Conservation (phyloP, 345 rosid species). For the Litchi chinensis region DNA sequence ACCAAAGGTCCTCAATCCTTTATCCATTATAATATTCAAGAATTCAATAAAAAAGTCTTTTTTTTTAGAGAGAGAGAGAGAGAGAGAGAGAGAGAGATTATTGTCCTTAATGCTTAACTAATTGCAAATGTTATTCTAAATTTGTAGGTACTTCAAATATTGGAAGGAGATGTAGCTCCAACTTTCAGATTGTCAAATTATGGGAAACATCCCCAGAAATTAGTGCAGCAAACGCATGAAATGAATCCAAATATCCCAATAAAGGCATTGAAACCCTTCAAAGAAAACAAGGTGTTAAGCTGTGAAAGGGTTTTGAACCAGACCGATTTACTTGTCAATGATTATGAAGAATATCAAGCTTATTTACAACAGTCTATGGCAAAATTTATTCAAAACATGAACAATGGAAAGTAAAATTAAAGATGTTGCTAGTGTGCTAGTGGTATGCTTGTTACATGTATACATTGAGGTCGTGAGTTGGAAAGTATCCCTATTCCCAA, state of each 20-base stretch:
- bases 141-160: constrained; percentile 39
- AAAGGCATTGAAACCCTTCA: not conserved
- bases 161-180: constrained; percentile 38
- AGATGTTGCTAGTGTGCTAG: no score
- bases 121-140: not conserved
- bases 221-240: not conserved
- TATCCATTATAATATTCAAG: no score
- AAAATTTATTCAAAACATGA: constrained; percentile 23
- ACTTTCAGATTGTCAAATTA: not conserved
- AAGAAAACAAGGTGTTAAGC: not conserved
- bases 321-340: constrained; percentile 2
- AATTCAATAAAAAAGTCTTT: no score
- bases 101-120: not conserved
- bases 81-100: not conserved
- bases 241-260: not conserved
- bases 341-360: constrained; percentile 21
- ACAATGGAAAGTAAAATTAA: constrained; percentile 6
- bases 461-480: no score
- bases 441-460: no score
- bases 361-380: constrained; percentile 24
- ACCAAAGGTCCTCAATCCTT: no score
- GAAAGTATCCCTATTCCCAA: no score
- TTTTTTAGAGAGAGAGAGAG: no score
- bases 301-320: not conserved
- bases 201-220: not conserved